Evolutionary conservation across 2,329 filamentous ascomycete species (phyloP), one percentile per base, ranked within the genome.

Genomic region (Neofusicoccum laricinum): DNA sequence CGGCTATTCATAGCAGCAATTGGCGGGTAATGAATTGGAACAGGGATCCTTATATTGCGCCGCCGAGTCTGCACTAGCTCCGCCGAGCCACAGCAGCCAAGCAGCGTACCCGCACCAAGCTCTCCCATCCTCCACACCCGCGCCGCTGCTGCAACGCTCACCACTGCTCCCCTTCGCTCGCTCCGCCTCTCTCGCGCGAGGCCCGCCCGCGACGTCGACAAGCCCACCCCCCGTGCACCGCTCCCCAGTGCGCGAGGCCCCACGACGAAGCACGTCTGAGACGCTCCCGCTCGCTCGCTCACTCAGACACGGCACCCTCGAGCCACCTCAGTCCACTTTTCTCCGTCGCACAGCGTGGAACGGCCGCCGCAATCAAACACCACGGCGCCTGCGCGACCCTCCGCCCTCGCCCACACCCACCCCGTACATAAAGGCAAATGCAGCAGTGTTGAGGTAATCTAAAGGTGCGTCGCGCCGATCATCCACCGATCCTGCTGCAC

Each of bases 361-460:
- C 50, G 48, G 61, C 61, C 19, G 49, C 61, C 50, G 61, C 61
- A 64, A 64, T 58, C 61, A 64, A 64, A 64, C 61, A 55, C 50
- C 61, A 51, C 61, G 48, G 46, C 61, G 61, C 48, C 61, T 63
- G 61, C 48, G 61, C 61, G 48, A 63, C 57, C 48, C 55, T 57
- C 46, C 46, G 32, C 30, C 51, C 41, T 61, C 41, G 32, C 41
- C 62, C 62, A 57, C 61, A 43, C 50, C 43, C 46, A 19, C 25
- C 19, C 48, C 58, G 51, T 46, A 58, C 55, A 66, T 62, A 64
- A 49, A 64, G 64, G 65, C 71, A 70, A 70, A 77, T 76, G 75
- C 73, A 70, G 71, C 66, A 63, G 66, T 66, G 66, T 70, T 75
- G 71, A 74, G 55, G 67, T 68, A 64, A 66, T 66, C 67, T 68